Conservation (phyloP, 805 yeast genomes). For the Starmerella davenportii region DNA sequence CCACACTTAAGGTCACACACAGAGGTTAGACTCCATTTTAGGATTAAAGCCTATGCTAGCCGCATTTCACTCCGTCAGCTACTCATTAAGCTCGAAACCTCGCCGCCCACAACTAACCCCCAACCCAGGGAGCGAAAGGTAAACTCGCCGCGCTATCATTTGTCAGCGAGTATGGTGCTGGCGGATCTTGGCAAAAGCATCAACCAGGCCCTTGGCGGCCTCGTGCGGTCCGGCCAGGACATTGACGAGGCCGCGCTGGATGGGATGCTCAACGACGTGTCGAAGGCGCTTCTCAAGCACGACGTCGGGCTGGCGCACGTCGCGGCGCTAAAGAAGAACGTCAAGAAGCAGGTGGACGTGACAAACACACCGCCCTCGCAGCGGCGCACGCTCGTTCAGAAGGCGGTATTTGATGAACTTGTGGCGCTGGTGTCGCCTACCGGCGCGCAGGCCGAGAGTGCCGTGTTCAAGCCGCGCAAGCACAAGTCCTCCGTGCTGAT, state of each 20-base stretch:
- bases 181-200: conserved; percentile 66
- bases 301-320: conserved; percentile 85
- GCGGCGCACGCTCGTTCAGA: conserved; percentile 66
- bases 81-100: too few species aligned
- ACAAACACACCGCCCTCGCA: conserved; percentile 40
- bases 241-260: conserved; percentile 50
- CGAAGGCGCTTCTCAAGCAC: conserved; percentile 78
- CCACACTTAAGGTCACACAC: too few species aligned
- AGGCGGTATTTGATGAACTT: conserved; percentile 85
- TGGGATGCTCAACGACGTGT: conserved; percentile 65
- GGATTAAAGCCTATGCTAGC: too few species aligned
- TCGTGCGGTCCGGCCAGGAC: conserved; percentile 34
- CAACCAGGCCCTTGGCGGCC: conserved; percentile 51
- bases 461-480: conserved; percentile 69
- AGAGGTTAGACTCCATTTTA: too few species aligned
- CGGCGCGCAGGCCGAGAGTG: conserved; percentile 12
- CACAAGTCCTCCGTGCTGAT: conserved; percentile 63
- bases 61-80: too few species aligned
- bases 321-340: conserved; percentile 51
- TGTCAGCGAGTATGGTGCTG: conserved; percentile 37
- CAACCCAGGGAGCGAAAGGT: too few species aligned
- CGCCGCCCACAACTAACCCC: too few species aligned
- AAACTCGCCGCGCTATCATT: too few species aligned
- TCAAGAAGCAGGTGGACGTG: conserved; percentile 39
- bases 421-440: conserved; percentile 64